Conservation (phyloP, 2,329 filamentous ascomycete species). For the Teratosphaeria nubilosa region DNA sequence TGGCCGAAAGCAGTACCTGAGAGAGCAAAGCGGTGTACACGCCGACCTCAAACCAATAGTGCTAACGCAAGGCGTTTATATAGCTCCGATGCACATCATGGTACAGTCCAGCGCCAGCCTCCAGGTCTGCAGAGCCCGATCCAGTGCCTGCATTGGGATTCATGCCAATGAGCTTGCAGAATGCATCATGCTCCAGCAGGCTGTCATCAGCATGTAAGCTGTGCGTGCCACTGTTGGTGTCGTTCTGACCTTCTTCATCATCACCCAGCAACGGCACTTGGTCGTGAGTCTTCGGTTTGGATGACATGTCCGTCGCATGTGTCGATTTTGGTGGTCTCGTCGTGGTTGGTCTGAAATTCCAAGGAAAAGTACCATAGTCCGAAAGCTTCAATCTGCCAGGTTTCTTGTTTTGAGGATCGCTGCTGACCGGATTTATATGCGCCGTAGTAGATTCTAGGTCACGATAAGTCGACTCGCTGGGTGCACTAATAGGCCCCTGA, state of each 20-base stretch:
- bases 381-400: background rate
- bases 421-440: background rate
- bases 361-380: background rate
- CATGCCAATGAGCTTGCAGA: constrained; percentile 6
- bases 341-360: background rate
- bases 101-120: constrained; percentile 4
- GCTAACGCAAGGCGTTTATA: background rate
- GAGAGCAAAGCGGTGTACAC: constrained; percentile 4
- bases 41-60: constrained; percentile 4
- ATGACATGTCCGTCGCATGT: background rate
- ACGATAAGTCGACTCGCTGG: background rate
- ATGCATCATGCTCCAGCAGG: constrained; percentile 1
- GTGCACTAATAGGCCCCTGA: background rate
- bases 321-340: background rate
- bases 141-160: background rate
- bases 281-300: background rate
- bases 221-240: background rate
- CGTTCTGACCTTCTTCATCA: background rate
- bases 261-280: background rate
- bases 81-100: constrained; percentile 3
- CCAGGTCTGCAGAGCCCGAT: constrained; percentile 1
- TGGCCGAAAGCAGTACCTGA: constrained; percentile 8
- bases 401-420: background rate
- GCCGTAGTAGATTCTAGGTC: background rate
- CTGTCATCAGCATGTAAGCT: background rate